These are phyloP conservation scores for Breynia disticha DNA, from an alignment of 441 rosid genomes.

Conservation along the genomic window DNA sequence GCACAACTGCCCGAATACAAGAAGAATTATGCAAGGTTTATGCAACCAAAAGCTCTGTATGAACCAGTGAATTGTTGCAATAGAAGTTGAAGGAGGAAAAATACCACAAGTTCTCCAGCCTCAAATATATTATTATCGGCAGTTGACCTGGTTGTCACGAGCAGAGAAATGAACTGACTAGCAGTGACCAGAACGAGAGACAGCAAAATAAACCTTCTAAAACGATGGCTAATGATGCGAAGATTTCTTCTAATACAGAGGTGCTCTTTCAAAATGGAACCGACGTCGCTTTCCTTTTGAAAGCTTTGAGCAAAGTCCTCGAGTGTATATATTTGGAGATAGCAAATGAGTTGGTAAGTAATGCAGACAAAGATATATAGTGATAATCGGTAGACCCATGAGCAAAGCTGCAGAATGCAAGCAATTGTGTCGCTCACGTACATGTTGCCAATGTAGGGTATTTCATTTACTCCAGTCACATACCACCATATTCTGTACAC, in stretches of 20 bases:
- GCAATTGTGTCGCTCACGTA: conserved; percentile 38
- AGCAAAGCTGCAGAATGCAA: conserved; percentile 58
- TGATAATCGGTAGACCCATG: conserved; percentile 73
- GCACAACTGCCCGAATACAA: conserved; percentile 46
- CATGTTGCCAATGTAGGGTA: conserved; percentile 50
- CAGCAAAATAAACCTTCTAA: conserved; percentile 52
- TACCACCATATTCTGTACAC: conserved; percentile 88
- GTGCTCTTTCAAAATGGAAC: conserved; percentile 51
- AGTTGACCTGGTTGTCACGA: conserved; percentile 46
- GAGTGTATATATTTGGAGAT: conserved; percentile 57
- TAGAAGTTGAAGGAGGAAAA: background rate
- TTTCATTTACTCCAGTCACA: conserved; percentile 43
- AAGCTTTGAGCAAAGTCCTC: conserved; percentile 68
- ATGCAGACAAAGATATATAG: conserved; percentile 63
- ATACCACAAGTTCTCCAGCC: conserved; percentile 72
- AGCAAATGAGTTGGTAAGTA: conserved; percentile 54
- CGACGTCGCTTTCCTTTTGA: conserved; percentile 57
- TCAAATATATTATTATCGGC: conserved; percentile 56
- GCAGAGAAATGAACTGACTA: conserved; percentile 59
- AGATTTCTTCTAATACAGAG: conserved; percentile 54
- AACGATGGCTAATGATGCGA: conserved; percentile 77
- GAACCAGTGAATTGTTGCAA: background rate
- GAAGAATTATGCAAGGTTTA: background rate
- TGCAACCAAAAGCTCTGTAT: background rate
- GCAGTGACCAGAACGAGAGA: conserved; percentile 61